These are phyloP conservation scores for Cylindrotheca closterium DNA, from an alignment of 108 stramenopile species.

Conservation along the genomic window DNA sequence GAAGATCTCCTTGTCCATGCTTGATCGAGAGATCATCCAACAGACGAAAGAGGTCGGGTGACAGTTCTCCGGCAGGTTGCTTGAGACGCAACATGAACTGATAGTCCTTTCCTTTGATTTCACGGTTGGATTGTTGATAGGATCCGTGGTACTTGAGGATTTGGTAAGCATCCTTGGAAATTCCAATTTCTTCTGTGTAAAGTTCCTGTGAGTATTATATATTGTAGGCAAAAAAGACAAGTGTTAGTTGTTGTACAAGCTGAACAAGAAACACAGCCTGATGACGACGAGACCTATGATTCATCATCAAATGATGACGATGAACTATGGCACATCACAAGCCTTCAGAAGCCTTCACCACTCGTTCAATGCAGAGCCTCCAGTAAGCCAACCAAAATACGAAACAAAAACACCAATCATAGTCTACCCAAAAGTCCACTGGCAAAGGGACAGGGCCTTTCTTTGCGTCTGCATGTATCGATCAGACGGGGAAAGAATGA, in stretches of 20 bases:
- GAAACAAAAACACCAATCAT: constrained; percentile 62
- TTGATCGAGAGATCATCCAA: constrained; percentile 87
- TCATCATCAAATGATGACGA: no score
- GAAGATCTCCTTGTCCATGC: constrained; percentile 93
- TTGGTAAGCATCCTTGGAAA: constrained; percentile 88
- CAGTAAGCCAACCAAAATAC: not conserved
- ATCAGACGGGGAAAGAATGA: constrained; percentile 93
- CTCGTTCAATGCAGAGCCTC: no score
- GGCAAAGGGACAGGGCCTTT: constrained; percentile 90
- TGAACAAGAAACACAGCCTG: not conserved
- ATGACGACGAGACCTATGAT: not conserved
- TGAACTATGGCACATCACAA: no score
- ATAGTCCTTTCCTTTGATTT: constrained; percentile 88
- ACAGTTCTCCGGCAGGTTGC: constrained; percentile 95
- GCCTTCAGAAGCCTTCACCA: no score
- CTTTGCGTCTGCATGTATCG: constrained; percentile 80
- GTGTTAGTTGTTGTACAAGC: not conserved
- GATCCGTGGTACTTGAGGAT: constrained; percentile 98
- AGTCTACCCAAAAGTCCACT: constrained; percentile 88
- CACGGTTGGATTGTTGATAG: constrained; percentile 96
- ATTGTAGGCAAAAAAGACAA: constrained; percentile 3
- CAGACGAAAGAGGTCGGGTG: constrained; percentile 89
- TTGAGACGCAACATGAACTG: constrained; percentile 99
- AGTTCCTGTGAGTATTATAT: constrained; percentile 56
- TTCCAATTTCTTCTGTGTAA: constrained; percentile 70